Evolutionary conservation across 768 basidiomycete species (phyloP), one percentile per base, ranked within the genome.

Genomic region (Pulveroboletus ravenelii): DNA sequence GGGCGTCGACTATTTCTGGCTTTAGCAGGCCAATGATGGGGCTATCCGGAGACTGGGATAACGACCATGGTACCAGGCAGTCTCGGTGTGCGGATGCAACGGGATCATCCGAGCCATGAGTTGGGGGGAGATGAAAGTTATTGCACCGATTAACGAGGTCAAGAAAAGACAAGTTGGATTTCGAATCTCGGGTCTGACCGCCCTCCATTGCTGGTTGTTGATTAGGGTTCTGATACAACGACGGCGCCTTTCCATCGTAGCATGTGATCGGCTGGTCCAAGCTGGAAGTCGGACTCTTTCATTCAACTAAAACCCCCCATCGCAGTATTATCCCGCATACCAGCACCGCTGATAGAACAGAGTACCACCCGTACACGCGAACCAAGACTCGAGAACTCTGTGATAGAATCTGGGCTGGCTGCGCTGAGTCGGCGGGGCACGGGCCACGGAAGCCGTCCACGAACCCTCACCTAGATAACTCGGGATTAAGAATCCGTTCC

Each of bases 101-200:
- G 15, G 65, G 69, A 44, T 67, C 49, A 17, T 47, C 44, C 25
- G 47, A 59, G 14, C 50, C 53, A 51, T 50, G 60, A 48, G 52
- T 63, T 62, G 50, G 55, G 67, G 60, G 75, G 52, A 66, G 56
- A 34, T 71, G 74, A 48, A 81, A 81, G 66, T 93, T 93, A 67
- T 93, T 81, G 74, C 87, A 90, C 37, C 69, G 62, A 45, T 82
- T 71, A 53, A 93, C 69, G 50, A 93, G 62, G 23, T 85, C 77
- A 23, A 92, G 75, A 58, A 84, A 82, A 17, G 77, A 74, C 31
- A 62, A 34, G 45, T 15, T 51, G 44, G 31, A 20, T 6, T 15
- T 39, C 15, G 51, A 41, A 36, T 35, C 47, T 18, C 2, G 17
- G 15, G 7, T 18, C 18, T 14, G 51, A n/a, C 17, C 17, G 39